These are phyloP conservation scores for Durio zibethinus DNA, from an alignment of 345 rosid genomes.

Conservation along the genomic window DNA sequence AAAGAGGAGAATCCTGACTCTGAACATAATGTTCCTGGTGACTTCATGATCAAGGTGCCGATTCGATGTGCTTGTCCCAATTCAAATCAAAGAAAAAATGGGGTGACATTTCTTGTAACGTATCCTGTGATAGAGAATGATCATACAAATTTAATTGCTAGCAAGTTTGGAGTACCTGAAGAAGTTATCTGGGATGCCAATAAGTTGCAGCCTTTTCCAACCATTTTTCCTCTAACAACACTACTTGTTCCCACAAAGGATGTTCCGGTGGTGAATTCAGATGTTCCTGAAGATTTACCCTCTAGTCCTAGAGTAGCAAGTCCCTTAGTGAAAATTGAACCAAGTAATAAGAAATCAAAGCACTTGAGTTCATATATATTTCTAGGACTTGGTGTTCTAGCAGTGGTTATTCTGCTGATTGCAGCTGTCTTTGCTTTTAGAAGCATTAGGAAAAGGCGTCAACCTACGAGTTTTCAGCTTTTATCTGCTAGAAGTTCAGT, in stretches of 20 bases:
- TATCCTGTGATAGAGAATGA: conserved; percentile 33
- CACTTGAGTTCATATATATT: background rate
- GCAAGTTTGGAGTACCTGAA: conserved; percentile 21
- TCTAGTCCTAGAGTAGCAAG: conserved; percentile 18
- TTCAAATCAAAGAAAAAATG: conserved; percentile 15
- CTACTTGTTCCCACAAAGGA: conserved; percentile 28
- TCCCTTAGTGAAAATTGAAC: conserved; percentile 13
- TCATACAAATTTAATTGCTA: conserved; percentile 13
- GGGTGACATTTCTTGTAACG: conserved; percentile 31
- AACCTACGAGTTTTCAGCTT: conserved; percentile 22
- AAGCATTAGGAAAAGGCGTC: conserved; percentile 4
- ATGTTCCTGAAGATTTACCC: conserved; percentile 9
- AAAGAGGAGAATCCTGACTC: conserved; percentile 16
- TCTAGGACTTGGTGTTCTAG: conserved; percentile 20
- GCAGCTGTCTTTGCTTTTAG: background rate
- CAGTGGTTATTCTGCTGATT: conserved; percentile 9
- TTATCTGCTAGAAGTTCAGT: conserved; percentile 17
- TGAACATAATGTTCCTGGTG: background rate
- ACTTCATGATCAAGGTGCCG: conserved; percentile 22
- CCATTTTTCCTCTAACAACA: conserved; percentile 34
- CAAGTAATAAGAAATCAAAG: background rate
- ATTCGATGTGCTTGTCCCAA: conserved; percentile 41
- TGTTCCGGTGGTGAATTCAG: conserved; percentile 18
- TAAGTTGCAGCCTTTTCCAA: background rate
- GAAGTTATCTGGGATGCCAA: conserved; percentile 24